Percentiles rank a stretch among this genome's conserved stretches.
Evolutionary conservation across 192 early-diverging fungal genomes (phyloP).

Genomic region (Backusella tuberculispora): DNA sequence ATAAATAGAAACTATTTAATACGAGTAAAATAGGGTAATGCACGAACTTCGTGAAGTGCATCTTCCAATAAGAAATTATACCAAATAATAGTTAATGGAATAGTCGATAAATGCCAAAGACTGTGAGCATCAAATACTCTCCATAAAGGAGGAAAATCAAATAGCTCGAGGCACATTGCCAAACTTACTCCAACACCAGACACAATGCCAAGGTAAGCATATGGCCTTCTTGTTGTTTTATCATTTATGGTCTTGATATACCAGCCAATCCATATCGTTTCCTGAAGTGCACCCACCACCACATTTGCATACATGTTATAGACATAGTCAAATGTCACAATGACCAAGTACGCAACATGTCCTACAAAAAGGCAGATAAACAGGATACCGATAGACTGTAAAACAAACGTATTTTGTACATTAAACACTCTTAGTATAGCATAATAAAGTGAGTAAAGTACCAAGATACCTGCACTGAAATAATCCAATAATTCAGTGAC

Average conservation of each 20-base stretch:
- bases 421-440: conserved; percentile 65
- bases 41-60: conserved; percentile 58
- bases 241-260: conserved; percentile 38
- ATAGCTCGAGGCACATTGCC: conserved; percentile 86
- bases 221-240: conserved; percentile 45
- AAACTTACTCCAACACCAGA: conserved; percentile 61
- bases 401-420: conserved; percentile 37
- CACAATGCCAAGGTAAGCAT: conserved; percentile 66
- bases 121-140: conserved; percentile 91
- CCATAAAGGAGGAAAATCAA: conserved; percentile 91
- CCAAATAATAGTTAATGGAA: conserved; percentile 75
- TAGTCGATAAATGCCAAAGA: conserved; percentile 93
- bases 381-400: conserved; percentile 33
- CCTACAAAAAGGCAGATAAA: conserved; percentile 40
- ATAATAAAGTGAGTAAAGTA: conserved; percentile 76
- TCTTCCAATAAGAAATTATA: conserved; percentile 88
- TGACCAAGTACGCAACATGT: conserved; percentile 77
- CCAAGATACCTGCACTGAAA: conserved; percentile 81
- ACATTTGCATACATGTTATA: conserved; percentile 95
- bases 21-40: background rate
- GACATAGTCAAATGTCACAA: conserved; percentile 83
- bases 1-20: background rate
- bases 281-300: conserved; percentile 71
- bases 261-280: conserved; percentile 80
- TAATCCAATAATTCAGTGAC: conserved; percentile 94